Conservation (phyloP, 257 asterid species). For the Solanum chiquidenum region DNA sequence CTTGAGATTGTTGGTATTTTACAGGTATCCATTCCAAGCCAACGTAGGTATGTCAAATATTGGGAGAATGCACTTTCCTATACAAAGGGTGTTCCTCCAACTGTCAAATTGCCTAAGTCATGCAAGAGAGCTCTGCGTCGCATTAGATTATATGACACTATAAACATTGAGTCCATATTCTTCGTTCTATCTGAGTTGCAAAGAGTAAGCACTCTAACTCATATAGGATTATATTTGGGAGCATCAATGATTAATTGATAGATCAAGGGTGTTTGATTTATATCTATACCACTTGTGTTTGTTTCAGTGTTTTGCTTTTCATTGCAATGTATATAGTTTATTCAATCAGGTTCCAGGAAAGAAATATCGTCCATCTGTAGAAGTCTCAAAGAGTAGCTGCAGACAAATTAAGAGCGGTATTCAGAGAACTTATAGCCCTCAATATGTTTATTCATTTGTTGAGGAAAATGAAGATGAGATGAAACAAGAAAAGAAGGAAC, state of each 20-base stretch:
- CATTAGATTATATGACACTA: conserved; percentile 55
- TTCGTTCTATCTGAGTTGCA: conserved; percentile 58
- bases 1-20: not conserved
- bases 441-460: conserved; percentile 54
- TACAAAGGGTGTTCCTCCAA: conserved; percentile 19
- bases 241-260: too few species aligned
- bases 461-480: conserved; percentile 39
- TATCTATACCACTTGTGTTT: not conserved
- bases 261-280: not conserved
- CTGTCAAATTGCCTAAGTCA: conserved; percentile 39
- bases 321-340: not conserved
- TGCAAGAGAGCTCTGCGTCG: conserved; percentile 47
- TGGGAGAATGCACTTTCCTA: conserved; percentile 52
- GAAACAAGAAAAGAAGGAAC: conserved; percentile 22
- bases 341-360: conserved; percentile 47
- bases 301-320: not conserved
- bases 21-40: conserved; percentile 82
- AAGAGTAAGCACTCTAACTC: conserved; percentile 18
- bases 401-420: conserved; percentile 31
- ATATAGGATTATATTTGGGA: too few species aligned
- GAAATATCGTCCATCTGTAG: conserved; percentile 41
- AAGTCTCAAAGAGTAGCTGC: conserved; percentile 58
- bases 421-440: conserved; percentile 30
- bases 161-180: conserved; percentile 35
- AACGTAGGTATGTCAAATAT: conserved; percentile 62